Percentiles rank a stretch among this genome's conserved stretches.
phyloP scores from a whole-genome alignment of 2,329 filamentous ascomycete species.

The Fusarium citri region DNA sequence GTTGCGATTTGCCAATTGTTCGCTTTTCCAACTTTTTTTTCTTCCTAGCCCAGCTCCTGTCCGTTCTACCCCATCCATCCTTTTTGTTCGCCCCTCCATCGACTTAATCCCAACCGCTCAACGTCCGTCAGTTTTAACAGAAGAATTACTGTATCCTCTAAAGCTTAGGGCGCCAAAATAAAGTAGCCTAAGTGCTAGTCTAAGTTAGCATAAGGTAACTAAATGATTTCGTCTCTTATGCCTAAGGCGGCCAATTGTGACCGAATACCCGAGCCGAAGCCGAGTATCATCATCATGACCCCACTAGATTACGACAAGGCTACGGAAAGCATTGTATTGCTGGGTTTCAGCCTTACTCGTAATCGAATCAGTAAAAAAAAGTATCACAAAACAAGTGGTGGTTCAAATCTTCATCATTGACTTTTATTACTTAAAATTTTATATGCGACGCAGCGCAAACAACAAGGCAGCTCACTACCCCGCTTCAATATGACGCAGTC shows the following conservation, averaged over 20 bases:
- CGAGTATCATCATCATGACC: background rate
- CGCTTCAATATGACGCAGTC: slow-evolving; percentile 1
- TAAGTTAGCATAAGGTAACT: background rate
- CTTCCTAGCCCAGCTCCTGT: background rate
- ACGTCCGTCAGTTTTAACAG: background rate
- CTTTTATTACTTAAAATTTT: slow-evolving; percentile 27
- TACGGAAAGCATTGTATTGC: background rate
- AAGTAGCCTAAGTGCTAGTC: background rate
- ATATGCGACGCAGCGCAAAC: slow-evolving; percentile 12
- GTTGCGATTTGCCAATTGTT: slow-evolving; percentile 25
- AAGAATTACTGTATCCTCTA: background rate
- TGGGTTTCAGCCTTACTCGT: background rate
- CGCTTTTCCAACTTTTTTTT: slow-evolving; percentile 21
- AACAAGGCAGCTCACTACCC: slow-evolving; percentile 1
- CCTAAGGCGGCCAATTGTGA: background rate
- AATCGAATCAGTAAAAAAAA: background rate
- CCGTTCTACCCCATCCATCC: slow-evolving; percentile 5
- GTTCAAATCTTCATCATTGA: background rate
- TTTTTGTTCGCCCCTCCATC: background rate
- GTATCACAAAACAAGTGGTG: background rate
- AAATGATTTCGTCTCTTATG: background rate
- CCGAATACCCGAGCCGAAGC: background rate
- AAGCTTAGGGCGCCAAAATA: background rate
- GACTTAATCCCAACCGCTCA: background rate
- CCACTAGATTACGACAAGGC: background rate